These are phyloP conservation scores for Casuarina equisetifolia DNA, from an alignment of 306 rosid species.

Conservation along the genomic window DNA sequence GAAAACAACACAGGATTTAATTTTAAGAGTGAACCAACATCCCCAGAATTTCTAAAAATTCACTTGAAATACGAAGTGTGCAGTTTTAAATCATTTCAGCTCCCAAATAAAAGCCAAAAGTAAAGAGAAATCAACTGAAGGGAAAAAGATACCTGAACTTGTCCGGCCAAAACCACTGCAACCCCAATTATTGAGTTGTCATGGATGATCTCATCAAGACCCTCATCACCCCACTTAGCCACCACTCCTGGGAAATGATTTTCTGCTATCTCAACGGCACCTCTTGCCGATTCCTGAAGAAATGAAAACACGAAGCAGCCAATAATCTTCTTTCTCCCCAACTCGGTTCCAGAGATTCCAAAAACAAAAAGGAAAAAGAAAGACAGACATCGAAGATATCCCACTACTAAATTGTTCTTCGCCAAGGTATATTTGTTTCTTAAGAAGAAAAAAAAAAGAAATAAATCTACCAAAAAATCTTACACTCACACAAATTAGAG, in stretches of 20 bases:
- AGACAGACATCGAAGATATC: background rate
- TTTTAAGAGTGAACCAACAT: background rate
- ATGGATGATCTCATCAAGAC: conserved; percentile 61
- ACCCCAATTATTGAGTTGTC: conserved; percentile 72
- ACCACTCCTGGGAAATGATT: conserved; percentile 54
- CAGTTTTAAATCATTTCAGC: background rate
- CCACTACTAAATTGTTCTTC: background rate
- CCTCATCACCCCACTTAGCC: conserved; percentile 75
- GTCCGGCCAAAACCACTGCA: conserved; percentile 91
- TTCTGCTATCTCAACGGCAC: conserved; percentile 65
- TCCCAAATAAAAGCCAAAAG: background rate
- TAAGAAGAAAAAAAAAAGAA: too few relatives aligned
- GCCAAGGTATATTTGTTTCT: too few relatives aligned
- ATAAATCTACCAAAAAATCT: too few relatives aligned
- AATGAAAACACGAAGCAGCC: background rate
- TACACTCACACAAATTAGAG: background rate
- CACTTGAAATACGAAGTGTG: background rate
- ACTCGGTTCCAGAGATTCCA: background rate
- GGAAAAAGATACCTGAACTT: conserved; percentile 61
- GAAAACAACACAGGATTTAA: background rate
- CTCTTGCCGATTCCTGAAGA: conserved; percentile 61
- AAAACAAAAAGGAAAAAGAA: background rate
- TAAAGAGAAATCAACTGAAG: background rate
- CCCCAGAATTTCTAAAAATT: background rate
- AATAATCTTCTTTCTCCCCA: background rate